A percentile compares a stretch with the other conserved stretches of the same genome.
phyloP scores from a whole-genome alignment of 768 basidiomycete species.

The Mycena rebaudengoi region DNA sequence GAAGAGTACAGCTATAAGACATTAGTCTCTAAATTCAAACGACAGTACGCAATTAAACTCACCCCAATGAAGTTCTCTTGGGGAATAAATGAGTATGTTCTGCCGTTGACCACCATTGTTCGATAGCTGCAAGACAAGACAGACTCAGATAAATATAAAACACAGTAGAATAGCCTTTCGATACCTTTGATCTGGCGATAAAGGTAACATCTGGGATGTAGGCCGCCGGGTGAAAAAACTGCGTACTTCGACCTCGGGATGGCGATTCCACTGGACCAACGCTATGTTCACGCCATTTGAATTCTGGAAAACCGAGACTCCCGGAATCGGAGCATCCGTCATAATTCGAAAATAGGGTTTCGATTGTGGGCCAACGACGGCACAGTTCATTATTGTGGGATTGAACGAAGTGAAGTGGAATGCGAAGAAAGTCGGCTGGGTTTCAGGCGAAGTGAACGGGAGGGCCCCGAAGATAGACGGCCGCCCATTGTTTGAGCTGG shows the following conservation, averaged over 20 bases:
- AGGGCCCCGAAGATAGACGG: constrained; percentile 28
- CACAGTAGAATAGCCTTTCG: neutral
- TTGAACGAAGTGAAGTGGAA: constrained; percentile 26
- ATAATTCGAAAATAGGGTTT: constrained; percentile 48
- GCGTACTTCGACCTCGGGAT: constrained; percentile 45
- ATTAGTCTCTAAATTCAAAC: neutral
- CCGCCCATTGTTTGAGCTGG: neutral
- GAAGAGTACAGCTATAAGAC: constrained; percentile 5
- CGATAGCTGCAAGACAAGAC: constrained; percentile 4
- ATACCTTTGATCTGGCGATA: constrained; percentile 49
- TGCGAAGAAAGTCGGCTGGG: constrained; percentile 18
- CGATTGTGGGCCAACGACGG: constrained; percentile 41
- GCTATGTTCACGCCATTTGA: constrained; percentile 45
- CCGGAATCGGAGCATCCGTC: constrained; percentile 44
- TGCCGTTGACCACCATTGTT: constrained; percentile 8
- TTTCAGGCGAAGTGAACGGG: constrained; percentile 13
- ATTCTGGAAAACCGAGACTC: constrained; percentile 48
- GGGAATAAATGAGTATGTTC: constrained; percentile 15
- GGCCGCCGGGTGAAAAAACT: constrained; percentile 41
- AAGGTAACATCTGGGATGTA: constrained; percentile 49
- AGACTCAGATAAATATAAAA: neutral
- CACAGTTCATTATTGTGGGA: constrained; percentile 45
- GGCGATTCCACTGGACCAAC: constrained; percentile 49
- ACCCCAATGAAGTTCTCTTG: constrained; percentile 26
- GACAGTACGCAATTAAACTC: too few relatives aligned